Evolutionary conservation across 768 basidiomycete genomes (phyloP).

Genomic region (Tulasnella sp.): DNA sequence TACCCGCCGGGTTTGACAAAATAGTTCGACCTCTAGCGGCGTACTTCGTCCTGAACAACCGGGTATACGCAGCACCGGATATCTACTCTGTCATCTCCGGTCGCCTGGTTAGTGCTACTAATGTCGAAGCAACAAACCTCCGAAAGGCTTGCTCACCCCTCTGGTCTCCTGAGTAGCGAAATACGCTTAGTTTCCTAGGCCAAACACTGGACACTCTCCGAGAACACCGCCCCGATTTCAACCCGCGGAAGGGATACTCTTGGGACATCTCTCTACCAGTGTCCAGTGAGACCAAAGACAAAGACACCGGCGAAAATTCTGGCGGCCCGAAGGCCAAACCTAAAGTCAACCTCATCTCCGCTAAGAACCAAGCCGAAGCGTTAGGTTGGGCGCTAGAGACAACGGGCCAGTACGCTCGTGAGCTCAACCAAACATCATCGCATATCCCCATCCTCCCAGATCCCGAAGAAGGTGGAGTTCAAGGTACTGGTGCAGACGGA

Average conservation of each 20-base stretch:
- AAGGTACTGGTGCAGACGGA: not conserved
- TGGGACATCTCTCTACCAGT: constrained; percentile 35
- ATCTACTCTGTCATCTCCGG: constrained; percentile 77
- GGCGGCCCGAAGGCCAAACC: too few relatives aligned
- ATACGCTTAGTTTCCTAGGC: constrained; percentile 37
- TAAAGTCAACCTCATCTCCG: not conserved
- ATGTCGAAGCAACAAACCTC: too few relatives aligned
- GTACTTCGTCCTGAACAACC: constrained; percentile 82
- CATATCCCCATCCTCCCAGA: not conserved
- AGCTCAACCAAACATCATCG: not conserved
- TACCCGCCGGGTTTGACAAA: too few relatives aligned
- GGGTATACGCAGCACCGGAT: constrained; percentile 81
- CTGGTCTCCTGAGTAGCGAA: constrained; percentile 21
- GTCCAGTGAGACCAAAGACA: too few relatives aligned
- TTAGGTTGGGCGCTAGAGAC: constrained; percentile 2
- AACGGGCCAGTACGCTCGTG: not conserved
- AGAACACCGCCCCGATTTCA: constrained; percentile 67
- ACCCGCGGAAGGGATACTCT: constrained; percentile 69
- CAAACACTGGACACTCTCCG: constrained; percentile 66
- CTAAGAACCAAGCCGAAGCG: constrained; percentile 6
- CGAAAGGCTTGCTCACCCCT: not conserved
- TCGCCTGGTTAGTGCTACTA: constrained; percentile 48
- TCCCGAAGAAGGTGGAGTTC: not conserved
- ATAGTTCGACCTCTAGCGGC: constrained; percentile 67
- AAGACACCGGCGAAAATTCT: too few relatives aligned